These are phyloP conservation scores for Phytophthora hibernalis DNA, from an alignment of 352 stramenopile species.

Conservation along the genomic window DNA sequence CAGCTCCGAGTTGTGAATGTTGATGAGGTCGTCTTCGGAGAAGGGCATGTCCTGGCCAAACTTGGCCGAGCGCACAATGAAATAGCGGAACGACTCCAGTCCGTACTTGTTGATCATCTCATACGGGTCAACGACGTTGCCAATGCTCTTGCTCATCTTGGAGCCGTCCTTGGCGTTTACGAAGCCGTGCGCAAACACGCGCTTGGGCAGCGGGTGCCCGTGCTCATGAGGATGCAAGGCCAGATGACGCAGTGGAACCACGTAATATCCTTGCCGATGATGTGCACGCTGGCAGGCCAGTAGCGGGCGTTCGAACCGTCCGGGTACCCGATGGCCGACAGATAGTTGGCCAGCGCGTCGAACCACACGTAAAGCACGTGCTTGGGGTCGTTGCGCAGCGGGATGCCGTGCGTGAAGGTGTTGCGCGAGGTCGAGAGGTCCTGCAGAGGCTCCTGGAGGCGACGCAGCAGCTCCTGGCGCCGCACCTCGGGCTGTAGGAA, in stretches of 20 bases:
- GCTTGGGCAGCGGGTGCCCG: conserved; percentile 91
- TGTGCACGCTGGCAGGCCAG: conserved; percentile 86
- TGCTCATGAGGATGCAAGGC: conserved; percentile 99
- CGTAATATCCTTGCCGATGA: conserved; percentile 99
- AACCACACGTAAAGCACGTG: conserved; percentile 99
- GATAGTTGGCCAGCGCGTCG: conserved; percentile 98
- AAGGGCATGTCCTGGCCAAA: conserved; percentile 97
- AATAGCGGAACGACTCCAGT: conserved; percentile 97
- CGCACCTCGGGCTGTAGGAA: conserved; percentile 97
- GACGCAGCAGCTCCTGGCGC: conserved; percentile 94
- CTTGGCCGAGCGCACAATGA: conserved; percentile 90
- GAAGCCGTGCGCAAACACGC: conserved; percentile 98
- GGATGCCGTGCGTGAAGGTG: conserved; percentile 96
- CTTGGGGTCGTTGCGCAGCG: conserved; percentile 93
- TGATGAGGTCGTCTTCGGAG: conserved; percentile 92
- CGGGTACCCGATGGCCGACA: conserved; percentile 96
- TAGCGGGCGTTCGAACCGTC: conserved; percentile 78
- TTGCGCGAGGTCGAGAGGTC: conserved; percentile 98
- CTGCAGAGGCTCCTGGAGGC: conserved; percentile 93
- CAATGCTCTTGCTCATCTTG: conserved; percentile 99
- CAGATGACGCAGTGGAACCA: conserved; percentile 99
- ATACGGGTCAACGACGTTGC: conserved; percentile 98
- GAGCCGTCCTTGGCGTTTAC: conserved; percentile 98
- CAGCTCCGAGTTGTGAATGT: conserved; percentile 98
- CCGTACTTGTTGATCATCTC: conserved; percentile 95